Conservation (phyloP, 352 stramenopile genomes). For the Pythium dissotocum region DNA sequence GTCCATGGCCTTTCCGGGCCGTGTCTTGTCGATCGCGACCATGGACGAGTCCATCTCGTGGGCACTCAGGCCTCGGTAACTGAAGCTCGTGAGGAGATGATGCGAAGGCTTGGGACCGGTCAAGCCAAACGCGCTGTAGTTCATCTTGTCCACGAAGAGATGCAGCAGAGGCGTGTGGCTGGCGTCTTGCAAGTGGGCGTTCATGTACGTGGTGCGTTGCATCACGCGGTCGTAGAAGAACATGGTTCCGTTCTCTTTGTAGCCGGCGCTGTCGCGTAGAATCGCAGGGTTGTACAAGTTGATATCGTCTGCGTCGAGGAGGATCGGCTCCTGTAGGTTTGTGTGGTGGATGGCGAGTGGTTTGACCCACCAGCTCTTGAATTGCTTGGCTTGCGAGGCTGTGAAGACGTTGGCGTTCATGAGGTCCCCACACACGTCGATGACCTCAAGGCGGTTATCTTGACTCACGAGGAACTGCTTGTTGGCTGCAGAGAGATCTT, state of each 20-base stretch:
- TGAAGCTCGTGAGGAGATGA: constrained; percentile 35
- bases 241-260: constrained; percentile 46
- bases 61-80: constrained; percentile 36
- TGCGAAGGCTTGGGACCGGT: constrained; percentile 14
- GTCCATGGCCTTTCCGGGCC: constrained; percentile 35
- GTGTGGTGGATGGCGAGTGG: constrained; percentile 59
- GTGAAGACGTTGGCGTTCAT: constrained; percentile 21
- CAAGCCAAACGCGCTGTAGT: constrained; percentile 47
- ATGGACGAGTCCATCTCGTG: constrained; percentile 66
- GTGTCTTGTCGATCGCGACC: constrained; percentile 49
- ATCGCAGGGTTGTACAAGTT: constrained; percentile 41
- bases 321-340: constrained; percentile 43
- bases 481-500: constrained; percentile 41
- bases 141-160: constrained; percentile 41
- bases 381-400: constrained; percentile 23
- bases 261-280: constrained; percentile 37
- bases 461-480: constrained; percentile 39
- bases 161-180: constrained; percentile 34
- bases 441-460: constrained; percentile 52
- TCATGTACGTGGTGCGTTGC: constrained; percentile 34
- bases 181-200: constrained; percentile 16
- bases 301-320: constrained; percentile 61
- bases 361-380: constrained; percentile 68
- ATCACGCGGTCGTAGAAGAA: constrained; percentile 71
- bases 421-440: constrained; percentile 62